phyloP scores from a whole-genome alignment of 1,284 basidiomycete species.

The Ceratobasidium theobromae region DNA sequence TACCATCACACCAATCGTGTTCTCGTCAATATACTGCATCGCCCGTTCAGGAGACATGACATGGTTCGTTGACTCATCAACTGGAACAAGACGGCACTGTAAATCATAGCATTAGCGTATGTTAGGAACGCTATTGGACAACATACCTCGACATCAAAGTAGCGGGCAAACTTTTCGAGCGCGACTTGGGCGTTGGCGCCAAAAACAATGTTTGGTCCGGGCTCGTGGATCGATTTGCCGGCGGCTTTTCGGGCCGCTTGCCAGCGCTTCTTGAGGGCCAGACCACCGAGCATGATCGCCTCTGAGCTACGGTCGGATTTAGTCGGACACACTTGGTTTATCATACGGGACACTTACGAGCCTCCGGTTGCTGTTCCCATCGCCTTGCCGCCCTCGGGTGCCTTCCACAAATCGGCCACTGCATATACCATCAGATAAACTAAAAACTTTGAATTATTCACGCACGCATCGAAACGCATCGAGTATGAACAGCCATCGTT shows the following conservation, averaged over 20 bases:
- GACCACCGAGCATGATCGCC: slow-evolving; percentile 89
- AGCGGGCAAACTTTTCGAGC: slow-evolving; percentile 88
- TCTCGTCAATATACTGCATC: slow-evolving; percentile 89
- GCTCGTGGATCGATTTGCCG: slow-evolving; percentile 84
- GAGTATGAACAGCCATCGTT: slow-evolving; percentile 71
- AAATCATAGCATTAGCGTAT: slow-evolving; percentile 43
- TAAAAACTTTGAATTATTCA: background rate
- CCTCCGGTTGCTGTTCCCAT: slow-evolving; percentile 94
- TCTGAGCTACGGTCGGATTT: slow-evolving; percentile 50
- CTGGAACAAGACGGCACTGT: slow-evolving; percentile 70
- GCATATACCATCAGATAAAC: slow-evolving; percentile 57
- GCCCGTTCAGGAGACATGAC: slow-evolving; percentile 81
- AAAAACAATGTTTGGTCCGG: slow-evolving; percentile 75
- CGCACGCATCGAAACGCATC: slow-evolving; percentile 52
- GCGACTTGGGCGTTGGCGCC: slow-evolving; percentile 85
- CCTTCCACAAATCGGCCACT: slow-evolving; percentile 92
- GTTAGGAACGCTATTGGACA: slow-evolving; percentile 34
- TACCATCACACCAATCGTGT: slow-evolving; percentile 82
- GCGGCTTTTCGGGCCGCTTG: slow-evolving; percentile 83
- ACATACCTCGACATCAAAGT: slow-evolving; percentile 79
- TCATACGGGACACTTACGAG: slow-evolving; percentile 51
- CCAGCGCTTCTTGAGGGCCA: slow-evolving; percentile 95
- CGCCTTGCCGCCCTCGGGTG: slow-evolving; percentile 68
- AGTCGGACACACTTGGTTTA: background rate
- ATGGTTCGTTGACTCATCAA: slow-evolving; percentile 75